Evolutionary conservation across 139 green algal species (phyloP).

Genomic region (Astrephomene gubernaculifera): DNA sequence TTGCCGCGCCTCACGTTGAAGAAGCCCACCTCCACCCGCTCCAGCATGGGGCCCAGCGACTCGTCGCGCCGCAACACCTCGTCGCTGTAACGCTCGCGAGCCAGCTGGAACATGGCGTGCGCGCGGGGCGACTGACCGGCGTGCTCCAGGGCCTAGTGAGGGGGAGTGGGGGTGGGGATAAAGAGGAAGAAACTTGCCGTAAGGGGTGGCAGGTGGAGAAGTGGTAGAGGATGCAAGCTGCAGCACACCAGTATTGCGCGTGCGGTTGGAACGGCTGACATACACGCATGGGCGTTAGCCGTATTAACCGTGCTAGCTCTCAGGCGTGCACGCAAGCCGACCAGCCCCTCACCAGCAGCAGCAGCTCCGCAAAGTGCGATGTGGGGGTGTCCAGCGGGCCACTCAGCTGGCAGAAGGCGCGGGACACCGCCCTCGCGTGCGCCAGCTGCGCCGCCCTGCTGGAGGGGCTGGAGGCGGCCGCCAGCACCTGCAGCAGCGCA

Average conservation of each 20-base stretch:
- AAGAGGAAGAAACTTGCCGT: too few relatives aligned
- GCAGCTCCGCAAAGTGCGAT: constrained; percentile 20
- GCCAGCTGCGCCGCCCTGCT: constrained; percentile 17
- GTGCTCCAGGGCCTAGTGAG: constrained; percentile 7
- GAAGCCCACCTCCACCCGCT: neutral
- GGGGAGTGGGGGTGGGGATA: too few relatives aligned
- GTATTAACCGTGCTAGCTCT: too few relatives aligned
- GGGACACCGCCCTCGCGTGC: neutral
- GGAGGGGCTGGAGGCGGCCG: constrained; percentile 2
- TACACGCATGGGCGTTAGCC: too few relatives aligned
- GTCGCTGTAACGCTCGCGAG: constrained; percentile 19
- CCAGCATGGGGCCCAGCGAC: neutral
- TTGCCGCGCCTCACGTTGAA: constrained; percentile 13
- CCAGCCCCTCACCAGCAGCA: constrained; percentile 6
- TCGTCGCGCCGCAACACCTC: constrained; percentile 28
- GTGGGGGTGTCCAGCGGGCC: constrained; percentile 25
- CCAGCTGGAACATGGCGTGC: constrained; percentile 4
- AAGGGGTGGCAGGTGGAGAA: too few relatives aligned
- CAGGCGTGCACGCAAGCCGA: too few relatives aligned
- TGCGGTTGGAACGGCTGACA: too few relatives aligned
- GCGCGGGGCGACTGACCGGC: neutral
- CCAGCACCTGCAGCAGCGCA: constrained; percentile 35
- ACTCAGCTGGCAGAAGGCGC: neutral
- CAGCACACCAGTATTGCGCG: too few relatives aligned
- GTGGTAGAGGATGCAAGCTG: too few relatives aligned